Evolutionary conservation across 2,329 filamentous ascomycete genomes (phyloP).

Genomic region (Monilinia fructigena): DNA sequence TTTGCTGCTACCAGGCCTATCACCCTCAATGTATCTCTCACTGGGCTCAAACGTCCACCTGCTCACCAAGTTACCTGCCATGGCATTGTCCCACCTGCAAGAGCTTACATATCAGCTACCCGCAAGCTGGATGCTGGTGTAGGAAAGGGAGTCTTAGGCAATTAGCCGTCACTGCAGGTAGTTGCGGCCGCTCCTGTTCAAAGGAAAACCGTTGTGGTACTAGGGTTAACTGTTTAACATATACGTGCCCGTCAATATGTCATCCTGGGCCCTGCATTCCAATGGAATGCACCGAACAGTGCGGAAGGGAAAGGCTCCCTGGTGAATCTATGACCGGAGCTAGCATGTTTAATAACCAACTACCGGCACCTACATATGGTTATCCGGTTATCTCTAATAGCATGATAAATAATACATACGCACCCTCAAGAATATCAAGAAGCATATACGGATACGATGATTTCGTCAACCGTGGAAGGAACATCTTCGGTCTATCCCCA

Average conservation of each 20-base stretch:
- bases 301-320: not conserved
- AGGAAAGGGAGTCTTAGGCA: not conserved
- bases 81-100: conserved; percentile 8
- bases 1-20: not conserved
- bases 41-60: not conserved
- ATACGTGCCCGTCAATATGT: conserved; percentile 6
- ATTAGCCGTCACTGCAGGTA: not conserved
- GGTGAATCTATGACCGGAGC: no score
- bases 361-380: not conserved
- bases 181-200: not conserved
- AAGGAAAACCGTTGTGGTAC: not conserved
- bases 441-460: no score
- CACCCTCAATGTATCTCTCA: not conserved
- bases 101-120: not conserved
- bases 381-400: not conserved
- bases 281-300: not conserved
- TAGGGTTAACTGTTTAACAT: not conserved
- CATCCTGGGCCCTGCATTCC: conserved; percentile 10
- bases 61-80: rapidly evolving
- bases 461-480: no score
- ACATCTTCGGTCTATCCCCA: no score
- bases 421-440: not conserved
- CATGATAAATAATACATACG: not conserved
- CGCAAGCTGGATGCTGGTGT: not conserved
- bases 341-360: not conserved